phyloP scores from a whole-genome alignment of 75 land plant genomes.

The Pseudotsuga menziesii region DNA sequence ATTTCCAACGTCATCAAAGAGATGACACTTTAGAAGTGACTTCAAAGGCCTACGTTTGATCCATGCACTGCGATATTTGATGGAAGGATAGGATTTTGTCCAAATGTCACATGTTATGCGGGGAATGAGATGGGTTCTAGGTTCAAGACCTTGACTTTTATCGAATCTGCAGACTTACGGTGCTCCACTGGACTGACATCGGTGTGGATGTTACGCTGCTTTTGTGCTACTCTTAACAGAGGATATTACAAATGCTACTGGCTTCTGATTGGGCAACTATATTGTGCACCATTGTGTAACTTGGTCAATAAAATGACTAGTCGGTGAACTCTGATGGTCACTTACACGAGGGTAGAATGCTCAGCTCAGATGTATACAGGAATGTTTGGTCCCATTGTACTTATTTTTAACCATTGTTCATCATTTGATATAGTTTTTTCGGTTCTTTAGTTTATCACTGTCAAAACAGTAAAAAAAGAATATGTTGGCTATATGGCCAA shows the following conservation, averaged over 20 bases:
- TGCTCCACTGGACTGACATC: not conserved
- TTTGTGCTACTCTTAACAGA: conserved; percentile 3
- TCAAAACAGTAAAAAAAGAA: not conserved
- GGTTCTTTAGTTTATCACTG: not conserved
- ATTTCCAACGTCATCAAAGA: not conserved
- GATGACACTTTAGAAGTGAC: not conserved
- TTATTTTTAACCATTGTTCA: not conserved
- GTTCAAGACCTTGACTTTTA: not conserved
- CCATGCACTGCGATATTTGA: not conserved
- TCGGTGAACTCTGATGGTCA: not conserved
- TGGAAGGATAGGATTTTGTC: not conserved
- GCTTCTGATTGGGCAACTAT: not conserved
- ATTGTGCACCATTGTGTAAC: not conserved
- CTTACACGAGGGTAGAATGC: not conserved
- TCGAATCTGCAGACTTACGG: not conserved
- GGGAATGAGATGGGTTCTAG: not conserved
- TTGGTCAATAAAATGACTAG: not conserved
- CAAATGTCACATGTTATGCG: not conserved
- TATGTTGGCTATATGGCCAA: not conserved
- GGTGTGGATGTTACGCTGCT: not conserved
- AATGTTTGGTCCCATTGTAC: not conserved
- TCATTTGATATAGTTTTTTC: not conserved
- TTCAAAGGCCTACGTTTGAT: not conserved
- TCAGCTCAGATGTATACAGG: not conserved
- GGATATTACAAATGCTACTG: not conserved